These are phyloP conservation scores for Exserohilum rostratum DNA, from an alignment of 2,329 filamentous ascomycete genomes.

Conservation along the genomic window DNA sequence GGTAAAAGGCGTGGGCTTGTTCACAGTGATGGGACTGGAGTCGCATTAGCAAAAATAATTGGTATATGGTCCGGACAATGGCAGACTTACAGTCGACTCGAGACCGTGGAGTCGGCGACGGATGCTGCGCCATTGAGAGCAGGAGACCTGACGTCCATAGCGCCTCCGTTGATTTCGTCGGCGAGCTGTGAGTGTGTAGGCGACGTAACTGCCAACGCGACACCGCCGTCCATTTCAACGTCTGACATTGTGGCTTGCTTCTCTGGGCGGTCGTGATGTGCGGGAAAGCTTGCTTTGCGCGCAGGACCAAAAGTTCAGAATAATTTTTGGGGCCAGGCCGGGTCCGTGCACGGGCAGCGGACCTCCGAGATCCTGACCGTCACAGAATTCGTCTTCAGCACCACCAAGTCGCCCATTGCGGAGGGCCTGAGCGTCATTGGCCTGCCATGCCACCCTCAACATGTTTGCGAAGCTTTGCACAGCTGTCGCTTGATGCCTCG, in stretches of 20 bases:
- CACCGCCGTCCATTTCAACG: constrained; percentile 40
- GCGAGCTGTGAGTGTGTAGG: constrained; percentile 37
- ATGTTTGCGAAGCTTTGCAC: constrained; percentile 43
- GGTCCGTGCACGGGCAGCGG: constrained; percentile 26
- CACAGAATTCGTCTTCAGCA: constrained; percentile 24
- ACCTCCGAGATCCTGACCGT: constrained; percentile 33
- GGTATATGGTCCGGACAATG: constrained; percentile 5
- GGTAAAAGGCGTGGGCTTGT: constrained; percentile 86
- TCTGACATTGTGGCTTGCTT: constrained; percentile 29
- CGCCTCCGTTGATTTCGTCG: constrained; percentile 38
- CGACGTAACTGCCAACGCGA: constrained; percentile 25
- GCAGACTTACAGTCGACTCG: constrained; percentile 39
- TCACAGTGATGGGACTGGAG: constrained; percentile 43
- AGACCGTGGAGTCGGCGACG: constrained; percentile 42
- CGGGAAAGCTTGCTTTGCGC: constrained; percentile 2
- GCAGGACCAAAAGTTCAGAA: constrained; percentile 9
- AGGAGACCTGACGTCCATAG: constrained; percentile 40
- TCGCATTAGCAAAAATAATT: neutral
- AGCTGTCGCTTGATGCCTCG: constrained; percentile 37
- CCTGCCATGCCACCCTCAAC: constrained; percentile 39
- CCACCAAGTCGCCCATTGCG: constrained; percentile 32
- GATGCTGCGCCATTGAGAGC: constrained; percentile 33
- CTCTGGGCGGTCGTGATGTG: neutral
- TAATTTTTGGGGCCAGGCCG: constrained; percentile 23
- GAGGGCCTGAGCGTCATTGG: constrained; percentile 31